Evolutionary conservation across 164 flowering plant genomes (phyloP).

Genomic region (Warburgia ugandensis): DNA sequence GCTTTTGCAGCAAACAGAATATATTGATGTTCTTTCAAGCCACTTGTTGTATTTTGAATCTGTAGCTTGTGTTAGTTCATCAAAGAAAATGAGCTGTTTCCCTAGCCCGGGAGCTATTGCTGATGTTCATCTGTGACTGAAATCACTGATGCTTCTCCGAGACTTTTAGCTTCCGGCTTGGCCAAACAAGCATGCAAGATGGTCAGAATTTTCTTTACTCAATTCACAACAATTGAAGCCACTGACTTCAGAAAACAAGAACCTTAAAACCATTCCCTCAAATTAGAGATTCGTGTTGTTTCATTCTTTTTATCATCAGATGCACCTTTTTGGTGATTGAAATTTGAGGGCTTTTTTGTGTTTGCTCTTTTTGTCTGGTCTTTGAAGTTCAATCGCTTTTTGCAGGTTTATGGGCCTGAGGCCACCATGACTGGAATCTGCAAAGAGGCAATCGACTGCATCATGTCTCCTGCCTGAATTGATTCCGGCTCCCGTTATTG

Average conservation of each 20-base stretch:
- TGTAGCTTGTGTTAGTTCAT: too few relatives aligned
- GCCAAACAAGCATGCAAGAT: too few relatives aligned
- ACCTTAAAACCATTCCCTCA: not conserved
- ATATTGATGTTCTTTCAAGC: too few relatives aligned
- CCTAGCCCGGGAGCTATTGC: too few relatives aligned
- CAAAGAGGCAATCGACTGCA: conserved; percentile 68
- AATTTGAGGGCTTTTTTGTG: not conserved
- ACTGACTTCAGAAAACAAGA: not conserved
- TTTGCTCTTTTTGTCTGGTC: not conserved
- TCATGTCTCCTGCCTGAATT: too few relatives aligned
- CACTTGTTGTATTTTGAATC: too few relatives aligned
- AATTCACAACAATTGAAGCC: not conserved
- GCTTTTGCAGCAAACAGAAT: too few relatives aligned
- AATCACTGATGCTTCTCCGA: too few relatives aligned
- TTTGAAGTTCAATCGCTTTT: not conserved
- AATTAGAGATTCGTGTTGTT: not conserved
- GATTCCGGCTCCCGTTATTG: too few relatives aligned
- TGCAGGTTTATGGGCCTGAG: conserved; percentile 73
- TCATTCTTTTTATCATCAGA: not conserved
- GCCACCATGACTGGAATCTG: conserved; percentile 81
- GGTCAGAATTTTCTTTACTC: not conserved
- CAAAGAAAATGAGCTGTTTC: too few relatives aligned
- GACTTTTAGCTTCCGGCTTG: too few relatives aligned
- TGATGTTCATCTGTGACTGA: too few relatives aligned
- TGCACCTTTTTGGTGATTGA: not conserved